These are phyloP conservation scores for Pleomassaria siparia DNA, from an alignment of 2,329 filamentous ascomycete genomes.

Conservation along the genomic window DNA sequence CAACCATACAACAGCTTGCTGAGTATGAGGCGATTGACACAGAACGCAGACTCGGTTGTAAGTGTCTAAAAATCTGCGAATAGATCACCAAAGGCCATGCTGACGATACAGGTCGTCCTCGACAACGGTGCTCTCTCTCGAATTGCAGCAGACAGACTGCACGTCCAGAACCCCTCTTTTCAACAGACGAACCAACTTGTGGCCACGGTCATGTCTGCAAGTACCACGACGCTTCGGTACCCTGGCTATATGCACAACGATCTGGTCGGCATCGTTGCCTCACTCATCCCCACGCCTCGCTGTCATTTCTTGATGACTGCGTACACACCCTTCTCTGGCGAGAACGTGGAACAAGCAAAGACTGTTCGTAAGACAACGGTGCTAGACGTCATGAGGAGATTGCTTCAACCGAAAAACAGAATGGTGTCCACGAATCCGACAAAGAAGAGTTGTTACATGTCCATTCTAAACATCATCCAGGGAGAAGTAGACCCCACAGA, in stretches of 20 bases:
- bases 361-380: slow-evolving; percentile 98
- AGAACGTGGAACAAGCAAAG: slow-evolving; percentile 95
- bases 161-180: slow-evolving; percentile 94
- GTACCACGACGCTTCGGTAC: slow-evolving; percentile 93
- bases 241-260: slow-evolving; percentile 99
- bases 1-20: slow-evolving; percentile 98
- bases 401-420: slow-evolving; percentile 96
- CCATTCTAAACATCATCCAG: slow-evolving; percentile 97
- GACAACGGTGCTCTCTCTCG: slow-evolving; percentile 93
- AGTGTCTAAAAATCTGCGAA: slow-evolving; percentile 20
- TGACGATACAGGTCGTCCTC: slow-evolving; percentile 66
- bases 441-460: slow-evolving; percentile 99
- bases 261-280: slow-evolving; percentile 93
- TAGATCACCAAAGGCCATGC: slow-evolving; percentile 5
- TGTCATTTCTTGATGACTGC: slow-evolving; percentile 99
- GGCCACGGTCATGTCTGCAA: slow-evolving; percentile 97
- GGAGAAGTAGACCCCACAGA: slow-evolving; percentile 97
- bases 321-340: slow-evolving; percentile 95
- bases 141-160: slow-evolving; percentile 90
- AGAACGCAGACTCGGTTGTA: slow-evolving; percentile 95
- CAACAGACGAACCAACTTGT: slow-evolving; percentile 95
- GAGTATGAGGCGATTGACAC: slow-evolving; percentile 84
- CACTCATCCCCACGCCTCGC: slow-evolving; percentile 90
- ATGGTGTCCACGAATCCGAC: slow-evolving; percentile 96
- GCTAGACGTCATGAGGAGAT: slow-evolving; percentile 91